Evolutionary conservation across 352 stramenopile species (phyloP), one percentile per base, ranked within the genome.

Genomic region (Pythium apleroticum): DNA sequence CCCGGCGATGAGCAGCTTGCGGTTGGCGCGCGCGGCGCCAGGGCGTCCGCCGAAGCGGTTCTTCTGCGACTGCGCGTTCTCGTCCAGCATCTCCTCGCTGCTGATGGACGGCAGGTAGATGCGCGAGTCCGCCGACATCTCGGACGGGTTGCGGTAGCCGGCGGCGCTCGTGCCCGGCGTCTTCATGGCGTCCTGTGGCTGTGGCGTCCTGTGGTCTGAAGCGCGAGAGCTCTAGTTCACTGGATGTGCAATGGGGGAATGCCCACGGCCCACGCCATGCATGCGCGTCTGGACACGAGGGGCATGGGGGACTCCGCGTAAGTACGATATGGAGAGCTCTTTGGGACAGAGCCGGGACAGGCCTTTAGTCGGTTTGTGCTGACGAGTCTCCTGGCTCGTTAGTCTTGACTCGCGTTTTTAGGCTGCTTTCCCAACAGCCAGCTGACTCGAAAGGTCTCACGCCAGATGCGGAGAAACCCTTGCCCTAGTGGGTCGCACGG

Each of bases 21-120:
- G 48, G 41, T 49, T 49, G 3, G 41, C 17, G 2, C 41, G 41
- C n/a, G 8, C 33, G 33, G 33, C 33, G 33, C 19, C 1, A 1
- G 41, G 41, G 19, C 41, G 19, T 9, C 41, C 41, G 41, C 19
- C 17, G 41, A 49, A 49, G 41, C 41, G 41, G 19, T 12, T 28
- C n/a, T 49, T 49, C 41, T 49, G 41, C n/a, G 41, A 49, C 41
- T 49, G 41, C n/a, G 41, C 41, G 41, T 54, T 35, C 48, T 54
- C 48, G 48, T 54, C 48, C 24, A 54, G 48, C 24, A 54, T 54
- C 24, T 54, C 48, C 27, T 54, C 24, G 48, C 48, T 54, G 24
- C 24, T 35, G 25, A 54, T 54, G 48, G 48, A 54, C 48, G 48
- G 48, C 24, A 54, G 10, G 48, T 37, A 54, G 27, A 54, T 54